Evolutionary conservation across 805 yeast genomes (phyloP).

Genomic region (Cyberlindnera americana): DNA sequence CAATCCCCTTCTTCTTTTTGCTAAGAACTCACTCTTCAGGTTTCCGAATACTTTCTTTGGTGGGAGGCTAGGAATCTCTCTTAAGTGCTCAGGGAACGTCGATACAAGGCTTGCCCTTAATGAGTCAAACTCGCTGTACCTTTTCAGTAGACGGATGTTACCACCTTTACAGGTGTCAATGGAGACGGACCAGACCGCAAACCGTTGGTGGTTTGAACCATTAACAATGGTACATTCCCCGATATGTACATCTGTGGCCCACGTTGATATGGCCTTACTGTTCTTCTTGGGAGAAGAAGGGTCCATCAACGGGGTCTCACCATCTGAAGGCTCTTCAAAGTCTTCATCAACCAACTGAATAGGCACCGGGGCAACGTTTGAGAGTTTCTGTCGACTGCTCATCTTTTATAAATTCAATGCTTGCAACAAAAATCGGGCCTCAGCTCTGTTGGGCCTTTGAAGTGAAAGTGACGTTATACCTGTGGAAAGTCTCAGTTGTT

Average conservation of each 20-base stretch:
- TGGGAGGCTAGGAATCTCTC: slow-evolving; percentile 44
- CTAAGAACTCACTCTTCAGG: slow-evolving; percentile 31
- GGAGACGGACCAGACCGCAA: slow-evolving; percentile 39
- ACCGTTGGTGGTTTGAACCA: slow-evolving; percentile 36
- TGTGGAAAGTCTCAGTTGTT: no score
- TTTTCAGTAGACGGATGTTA: slow-evolving; percentile 43
- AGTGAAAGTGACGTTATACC: no score
- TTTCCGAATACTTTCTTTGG: slow-evolving; percentile 35
- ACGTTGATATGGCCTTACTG: slow-evolving; percentile 12
- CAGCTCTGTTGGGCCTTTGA: no score
- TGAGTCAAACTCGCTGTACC: slow-evolving; percentile 61
- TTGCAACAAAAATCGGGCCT: no score
- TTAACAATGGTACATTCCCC: slow-evolving; percentile 37
- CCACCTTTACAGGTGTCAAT: slow-evolving; percentile 34
- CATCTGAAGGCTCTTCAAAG: slow-evolving; percentile 14
- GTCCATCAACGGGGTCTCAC: background rate
- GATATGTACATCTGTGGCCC: slow-evolving; percentile 39
- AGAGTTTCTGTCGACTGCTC: slow-evolving; percentile 11
- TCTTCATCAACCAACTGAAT: slow-evolving; percentile 36
- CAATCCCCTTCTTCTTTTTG: slow-evolving; percentile 37
- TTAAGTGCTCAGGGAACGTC: slow-evolving; percentile 33
- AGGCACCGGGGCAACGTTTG: slow-evolving; percentile 37
- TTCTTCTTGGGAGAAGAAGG: background rate
- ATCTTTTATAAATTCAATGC: no score
- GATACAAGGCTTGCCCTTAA: slow-evolving; percentile 39